These are phyloP conservation scores for Hyphopichia homilentoma DNA, from an alignment of 805 yeast genomes.

Conservation along the genomic window DNA sequence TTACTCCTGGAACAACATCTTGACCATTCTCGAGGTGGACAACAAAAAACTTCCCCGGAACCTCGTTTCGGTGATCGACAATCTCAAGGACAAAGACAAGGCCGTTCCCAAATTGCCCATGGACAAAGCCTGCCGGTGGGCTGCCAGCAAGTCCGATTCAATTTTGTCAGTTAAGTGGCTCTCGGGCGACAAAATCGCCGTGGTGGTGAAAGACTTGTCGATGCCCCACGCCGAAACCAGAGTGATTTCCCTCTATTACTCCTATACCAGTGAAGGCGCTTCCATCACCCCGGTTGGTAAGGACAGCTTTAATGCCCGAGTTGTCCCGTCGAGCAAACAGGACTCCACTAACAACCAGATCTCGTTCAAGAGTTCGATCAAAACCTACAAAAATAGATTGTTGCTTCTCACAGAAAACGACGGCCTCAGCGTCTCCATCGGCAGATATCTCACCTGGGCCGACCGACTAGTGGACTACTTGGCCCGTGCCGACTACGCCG, in stretches of 20 bases:
- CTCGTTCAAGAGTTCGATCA: slow-evolving; percentile 13
- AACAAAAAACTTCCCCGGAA: slow-evolving; percentile 31
- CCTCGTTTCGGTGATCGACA: slow-evolving; percentile 20
- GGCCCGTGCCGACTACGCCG: slow-evolving; percentile 44
- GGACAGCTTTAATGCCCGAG: slow-evolving; percentile 1
- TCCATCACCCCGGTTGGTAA: slow-evolving; percentile 4
- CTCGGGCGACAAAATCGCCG: slow-evolving; percentile 12
- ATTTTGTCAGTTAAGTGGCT: slow-evolving; percentile 59
- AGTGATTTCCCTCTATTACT: not conserved
- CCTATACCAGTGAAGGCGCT: not conserved
- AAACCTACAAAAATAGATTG: slow-evolving; percentile 20
- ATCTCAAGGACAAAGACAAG: slow-evolving; percentile 36
- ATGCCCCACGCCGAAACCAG: not conserved
- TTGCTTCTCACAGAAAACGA: slow-evolving; percentile 18
- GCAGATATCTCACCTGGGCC: slow-evolving; percentile 66
- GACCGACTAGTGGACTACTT: slow-evolving; percentile 52
- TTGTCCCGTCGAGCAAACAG: not conserved
- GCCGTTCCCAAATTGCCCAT: slow-evolving; percentile 26
- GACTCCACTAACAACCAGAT: slow-evolving; percentile 2
- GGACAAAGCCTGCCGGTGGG: slow-evolving; percentile 20
- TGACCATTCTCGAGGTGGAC: slow-evolving; percentile 52
- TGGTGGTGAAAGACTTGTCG: not conserved
- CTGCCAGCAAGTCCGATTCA: slow-evolving; percentile 19
- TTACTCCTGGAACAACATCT: slow-evolving; percentile 62
- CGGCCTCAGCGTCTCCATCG: slow-evolving; percentile 51